Evolutionary conservation across 768 basidiomycete species (phyloP), one percentile per base, ranked within the genome.

Genomic region (Hericium erinaceus): DNA sequence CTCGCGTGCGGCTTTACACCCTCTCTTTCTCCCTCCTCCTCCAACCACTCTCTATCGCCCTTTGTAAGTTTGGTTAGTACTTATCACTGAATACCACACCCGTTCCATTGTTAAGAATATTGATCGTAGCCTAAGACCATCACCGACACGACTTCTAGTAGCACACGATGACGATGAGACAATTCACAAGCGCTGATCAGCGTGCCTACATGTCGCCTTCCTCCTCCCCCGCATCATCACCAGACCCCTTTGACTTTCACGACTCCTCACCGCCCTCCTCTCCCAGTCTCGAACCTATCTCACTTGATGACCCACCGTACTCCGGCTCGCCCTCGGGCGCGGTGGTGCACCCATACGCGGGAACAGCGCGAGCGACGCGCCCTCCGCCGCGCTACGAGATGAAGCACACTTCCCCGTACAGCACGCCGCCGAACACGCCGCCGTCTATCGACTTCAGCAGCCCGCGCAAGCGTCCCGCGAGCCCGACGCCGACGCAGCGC

Each of bases 261-360:
- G 60, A 24, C 44, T 52, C 28, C 39, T 61, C 60, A 9, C 49
- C 59, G 3, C 58, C 59, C 48, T 61, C 61, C 39, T 55, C 61
- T 33, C 60, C 61, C 22, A 61, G 59, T 3, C 60, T 56, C 56
- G 55, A 61, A 38, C 60, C 59, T 3, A 52, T 60, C 28, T 56
- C 55, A 11, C 57, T 61, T 39, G 49, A 51, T 24, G 24, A 51
- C 20, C 20, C 49, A 12, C 8, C 49, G 11, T 51, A 24, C 10
- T 8, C 33, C 1, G 33, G 33, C 33, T 37, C 49, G 2, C 22
- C 49, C 22, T 26, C 49, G 7, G 49, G 49, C 16, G 20, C 28
- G 5, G 20, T 46, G 44, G n/a, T 16, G 11, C 49, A 51, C 24
- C 49, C 49, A 4, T 51, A 10, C 16, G 49, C 49, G 20, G 49